These are phyloP conservation scores for Oenanthe sinensis DNA, from an alignment of 129 eudicot species.

Conservation along the genomic window DNA sequence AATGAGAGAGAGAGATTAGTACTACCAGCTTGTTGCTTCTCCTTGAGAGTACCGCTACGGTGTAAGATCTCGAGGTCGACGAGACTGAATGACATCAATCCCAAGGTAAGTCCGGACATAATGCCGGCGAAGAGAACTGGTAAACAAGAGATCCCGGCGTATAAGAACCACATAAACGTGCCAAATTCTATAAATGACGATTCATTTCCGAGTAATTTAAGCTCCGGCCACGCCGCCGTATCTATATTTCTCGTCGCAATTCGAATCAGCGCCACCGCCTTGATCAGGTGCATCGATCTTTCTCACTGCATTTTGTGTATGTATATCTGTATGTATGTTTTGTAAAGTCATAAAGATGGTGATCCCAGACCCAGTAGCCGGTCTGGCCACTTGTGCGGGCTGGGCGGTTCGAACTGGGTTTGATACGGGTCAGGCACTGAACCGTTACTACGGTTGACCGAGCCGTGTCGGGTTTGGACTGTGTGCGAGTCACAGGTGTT, in stretches of 20 bases:
- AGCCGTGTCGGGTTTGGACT: no score
- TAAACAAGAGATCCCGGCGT: conserved; percentile 59
- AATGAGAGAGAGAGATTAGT: neutral
- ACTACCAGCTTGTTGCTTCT: conserved; percentile 85
- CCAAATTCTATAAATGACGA: conserved; percentile 59
- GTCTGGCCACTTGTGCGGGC: no score
- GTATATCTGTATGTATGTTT: no score
- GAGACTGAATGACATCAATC: conserved; percentile 93
- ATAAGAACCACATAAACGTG: conserved; percentile 53
- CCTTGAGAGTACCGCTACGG: conserved; percentile 70
- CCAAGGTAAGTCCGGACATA: conserved; percentile 92
- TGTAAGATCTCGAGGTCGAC: conserved; percentile 95
- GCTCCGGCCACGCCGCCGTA: neutral
- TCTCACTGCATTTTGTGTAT: no score
- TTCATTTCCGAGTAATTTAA: conserved; percentile 7
- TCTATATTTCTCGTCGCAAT: conserved; percentile 22
- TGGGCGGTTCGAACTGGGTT: no score
- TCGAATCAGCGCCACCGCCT: conserved; percentile 37
- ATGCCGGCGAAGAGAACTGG: conserved; percentile 82
- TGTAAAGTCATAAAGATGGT: no score
- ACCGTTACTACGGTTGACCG: no score
- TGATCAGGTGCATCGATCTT: conserved; percentile 35
- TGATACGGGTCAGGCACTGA: no score
- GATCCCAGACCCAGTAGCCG: no score
- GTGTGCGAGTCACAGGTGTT: no score